These are phyloP conservation scores for Pouteria glomerata DNA, from an alignment of 148 eudicot genomes.

Conservation along the genomic window DNA sequence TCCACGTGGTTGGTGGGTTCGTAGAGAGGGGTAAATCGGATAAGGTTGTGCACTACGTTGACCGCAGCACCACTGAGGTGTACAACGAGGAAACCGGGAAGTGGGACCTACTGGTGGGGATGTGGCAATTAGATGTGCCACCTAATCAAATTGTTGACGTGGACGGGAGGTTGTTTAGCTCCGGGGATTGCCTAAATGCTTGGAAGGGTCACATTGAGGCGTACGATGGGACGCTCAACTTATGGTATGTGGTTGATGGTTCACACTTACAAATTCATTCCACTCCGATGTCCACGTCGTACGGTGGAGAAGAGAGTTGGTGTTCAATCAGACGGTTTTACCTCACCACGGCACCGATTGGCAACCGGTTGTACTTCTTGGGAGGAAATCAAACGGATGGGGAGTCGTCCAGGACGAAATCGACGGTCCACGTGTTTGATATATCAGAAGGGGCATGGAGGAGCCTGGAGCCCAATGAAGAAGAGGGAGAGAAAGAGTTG, in stretches of 20 bases:
- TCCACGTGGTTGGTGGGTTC: conserved; percentile 22
- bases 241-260: conserved; percentile 26
- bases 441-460: conserved; percentile 13
- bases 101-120: conserved; percentile 22
- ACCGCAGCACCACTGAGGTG: conserved; percentile 32
- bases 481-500: conserved; percentile 18
- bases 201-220: conserved; percentile 34
- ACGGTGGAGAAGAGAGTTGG: neutral
- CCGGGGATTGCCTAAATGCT: conserved; percentile 28
- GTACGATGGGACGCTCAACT: conserved; percentile 14
- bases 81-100: conserved; percentile 7
- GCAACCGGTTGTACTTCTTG: conserved; percentile 14
- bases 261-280: conserved; percentile 2
- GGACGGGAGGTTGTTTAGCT: conserved; percentile 17
- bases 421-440: conserved; percentile 18
- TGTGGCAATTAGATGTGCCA: conserved; percentile 35
- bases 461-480: conserved; percentile 13
- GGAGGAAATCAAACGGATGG: conserved; percentile 8
- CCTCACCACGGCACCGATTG: conserved; percentile 24
- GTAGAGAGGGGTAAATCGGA: conserved; percentile 1
- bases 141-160: conserved; percentile 27
- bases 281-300: neutral
- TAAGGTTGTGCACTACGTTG: neutral
- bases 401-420: conserved; percentile 10
- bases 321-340: neutral